Base-by-base conservation (phyloP, 2,329 filamentous ascomycete species). In the Fusarium concolor region DNA sequence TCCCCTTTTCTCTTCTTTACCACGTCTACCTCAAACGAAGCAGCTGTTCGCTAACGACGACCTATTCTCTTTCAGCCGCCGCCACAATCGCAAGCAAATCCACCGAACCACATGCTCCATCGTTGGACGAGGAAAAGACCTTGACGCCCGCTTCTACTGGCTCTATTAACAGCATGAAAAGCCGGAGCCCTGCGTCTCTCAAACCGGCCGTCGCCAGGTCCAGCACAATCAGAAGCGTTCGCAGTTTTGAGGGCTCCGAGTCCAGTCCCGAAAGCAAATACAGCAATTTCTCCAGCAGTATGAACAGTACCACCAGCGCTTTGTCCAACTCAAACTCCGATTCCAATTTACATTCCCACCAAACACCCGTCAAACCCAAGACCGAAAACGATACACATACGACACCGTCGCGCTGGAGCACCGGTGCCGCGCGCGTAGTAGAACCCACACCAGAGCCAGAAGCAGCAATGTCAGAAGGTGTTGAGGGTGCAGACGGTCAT, bases 281-380 rank as follows among this genome's bases (percentile, higher is more conserved):
- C 69, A 87, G 85, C 59, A 80, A 78, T 62, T 85, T 88, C 68
- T 87, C 86, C 39, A 86, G 85, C 78, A 87, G 85, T 43, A 77
- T 85, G 39, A 84, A 85, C 73, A 88, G 86, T 76, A 85, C 82
- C 73, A 75, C 78, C 51, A 87, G 85, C 76, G 80, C 77, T 53
- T 76, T 78, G 41, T 86, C 85, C 53, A 76, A 70, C 65, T 80
- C 77, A 56, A 77, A 70, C 67, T 80, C 77, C 60, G 77, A 75
- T 55, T 79, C 66, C 73, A 78, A 70, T 63, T 76, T 68, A 57
- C 75, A 60, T 74, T 77, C 73, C 52, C 76, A 74, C 53, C 22
- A 24, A 24, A 76, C 68, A 35, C 72, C 78, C 20, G 73, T 79
- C 17, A 76, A 77, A 50, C 72, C 77, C 37, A 79, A 78, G 54